Conservation (phyloP, 208 protist species). For the Acanthamoeba rhysodes region DNA sequence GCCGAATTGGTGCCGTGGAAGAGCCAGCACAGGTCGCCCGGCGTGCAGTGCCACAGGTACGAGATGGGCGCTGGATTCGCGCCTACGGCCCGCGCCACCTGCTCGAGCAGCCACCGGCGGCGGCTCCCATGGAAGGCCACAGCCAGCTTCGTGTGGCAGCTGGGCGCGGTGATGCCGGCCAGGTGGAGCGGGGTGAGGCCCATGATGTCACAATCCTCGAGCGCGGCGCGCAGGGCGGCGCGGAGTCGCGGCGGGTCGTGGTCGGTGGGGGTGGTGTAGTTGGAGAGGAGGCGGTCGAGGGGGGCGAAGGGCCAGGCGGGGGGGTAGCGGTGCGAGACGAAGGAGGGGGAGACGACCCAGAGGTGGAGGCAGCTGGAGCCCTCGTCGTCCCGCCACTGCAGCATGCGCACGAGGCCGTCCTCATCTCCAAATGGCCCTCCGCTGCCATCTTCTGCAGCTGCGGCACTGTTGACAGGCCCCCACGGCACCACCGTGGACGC, state of each 20-base stretch:
- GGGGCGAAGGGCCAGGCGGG: not conserved
- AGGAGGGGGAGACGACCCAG: not conserved
- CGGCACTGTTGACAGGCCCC: not conserved
- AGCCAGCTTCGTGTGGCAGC: not conserved
- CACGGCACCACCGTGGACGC: not conserved
- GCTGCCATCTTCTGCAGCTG: not conserved
- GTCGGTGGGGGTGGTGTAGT: not conserved
- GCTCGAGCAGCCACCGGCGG: not conserved
- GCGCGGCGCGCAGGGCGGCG: not conserved
- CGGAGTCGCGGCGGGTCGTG: not conserved
- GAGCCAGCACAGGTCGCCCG: not conserved
- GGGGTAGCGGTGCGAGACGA: not conserved
- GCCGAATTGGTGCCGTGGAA: not conserved
- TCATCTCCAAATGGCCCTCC: not conserved
- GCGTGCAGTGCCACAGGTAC: slow-evolving; percentile 7
- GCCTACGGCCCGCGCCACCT: not conserved
- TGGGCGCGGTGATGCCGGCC: not conserved
- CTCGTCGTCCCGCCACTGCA: slow-evolving; percentile 36
- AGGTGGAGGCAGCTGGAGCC: slow-evolving; percentile 2
- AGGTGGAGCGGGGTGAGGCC: slow-evolving; percentile 33
- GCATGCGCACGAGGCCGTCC: not conserved
- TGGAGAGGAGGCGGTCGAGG: not conserved
- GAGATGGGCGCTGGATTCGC: not conserved
- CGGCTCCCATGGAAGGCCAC: not conserved
- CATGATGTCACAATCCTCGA: not conserved